Conservation (phyloP, 345 rosid genomes). For the Citropsis articulata region DNA sequence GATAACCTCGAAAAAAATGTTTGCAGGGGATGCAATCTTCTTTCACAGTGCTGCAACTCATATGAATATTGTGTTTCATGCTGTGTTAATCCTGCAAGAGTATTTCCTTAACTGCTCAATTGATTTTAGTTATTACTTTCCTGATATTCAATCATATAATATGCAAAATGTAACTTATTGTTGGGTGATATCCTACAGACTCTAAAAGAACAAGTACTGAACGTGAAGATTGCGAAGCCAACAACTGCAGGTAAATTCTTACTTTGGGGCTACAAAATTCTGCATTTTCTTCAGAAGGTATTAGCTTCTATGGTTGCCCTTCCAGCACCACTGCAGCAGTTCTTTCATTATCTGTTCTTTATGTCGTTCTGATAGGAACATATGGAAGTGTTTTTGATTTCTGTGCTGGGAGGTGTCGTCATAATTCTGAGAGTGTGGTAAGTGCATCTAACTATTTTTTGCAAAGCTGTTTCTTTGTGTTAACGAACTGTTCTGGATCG, state of each 20-base stretch:
- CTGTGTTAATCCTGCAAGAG: conserved; percentile 74
- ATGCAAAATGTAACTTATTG: conserved; percentile 6
- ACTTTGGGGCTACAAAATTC: neutral
- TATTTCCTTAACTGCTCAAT: conserved; percentile 26
- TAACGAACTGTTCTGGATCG: neutral
- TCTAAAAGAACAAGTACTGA: conserved; percentile 45
- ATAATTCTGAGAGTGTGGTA: conserved; percentile 95
- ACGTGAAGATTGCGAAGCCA: conserved; percentile 78
- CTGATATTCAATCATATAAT: conserved; percentile 14
- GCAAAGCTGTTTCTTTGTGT: neutral
- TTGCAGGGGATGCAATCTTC: conserved; percentile 75
- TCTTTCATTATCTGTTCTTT: neutral
- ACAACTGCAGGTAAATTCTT: conserved; percentile 64
- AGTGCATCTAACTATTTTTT: conserved; percentile 5
- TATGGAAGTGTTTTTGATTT: conserved; percentile 77
- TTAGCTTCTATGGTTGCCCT: neutral
- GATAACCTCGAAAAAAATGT: conserved; percentile 7
- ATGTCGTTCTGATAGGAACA: conserved; percentile 44
- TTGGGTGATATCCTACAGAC: conserved; percentile 46
- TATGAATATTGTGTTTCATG: conserved; percentile 94
- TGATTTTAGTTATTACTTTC: conserved; percentile 7
- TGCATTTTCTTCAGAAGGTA: neutral
- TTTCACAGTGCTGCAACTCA: conserved; percentile 77
- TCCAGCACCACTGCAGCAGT: neutral
- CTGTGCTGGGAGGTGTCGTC: conserved; percentile 96